These are phyloP conservation scores for Camillea tinctor DNA, from an alignment of 2,329 filamentous ascomycete genomes.

Conservation along the genomic window DNA sequence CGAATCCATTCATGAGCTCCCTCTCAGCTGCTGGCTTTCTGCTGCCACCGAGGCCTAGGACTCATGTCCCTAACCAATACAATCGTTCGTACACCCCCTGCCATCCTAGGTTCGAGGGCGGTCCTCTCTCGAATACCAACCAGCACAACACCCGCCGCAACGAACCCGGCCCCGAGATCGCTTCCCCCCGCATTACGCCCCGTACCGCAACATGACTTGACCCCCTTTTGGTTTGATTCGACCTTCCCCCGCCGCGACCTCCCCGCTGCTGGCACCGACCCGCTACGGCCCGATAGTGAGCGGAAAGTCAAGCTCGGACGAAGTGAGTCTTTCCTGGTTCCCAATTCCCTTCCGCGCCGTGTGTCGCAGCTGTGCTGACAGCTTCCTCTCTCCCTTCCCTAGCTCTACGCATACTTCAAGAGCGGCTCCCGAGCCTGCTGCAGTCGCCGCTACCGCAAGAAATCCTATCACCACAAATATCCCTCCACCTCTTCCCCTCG, in stretches of 20 bases:
- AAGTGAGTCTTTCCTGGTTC: slow-evolving; percentile 44
- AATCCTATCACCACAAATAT: slow-evolving; percentile 73
- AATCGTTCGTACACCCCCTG: slow-evolving; percentile 30
- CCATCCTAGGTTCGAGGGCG: slow-evolving; percentile 28
- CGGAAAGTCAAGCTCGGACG: slow-evolving; percentile 62
- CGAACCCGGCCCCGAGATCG: slow-evolving; percentile 11
- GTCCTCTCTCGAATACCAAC: slow-evolving; percentile 24
- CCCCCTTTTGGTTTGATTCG: slow-evolving; percentile 45
- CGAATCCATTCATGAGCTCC: slow-evolving; percentile 31
- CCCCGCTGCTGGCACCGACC: slow-evolving; percentile 17
- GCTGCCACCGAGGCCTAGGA: slow-evolving; percentile 27
- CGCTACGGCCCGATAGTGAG: slow-evolving; percentile 47
- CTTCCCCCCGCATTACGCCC: slow-evolving; percentile 8
- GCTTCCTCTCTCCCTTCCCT: background rate
- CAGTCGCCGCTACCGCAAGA: slow-evolving; percentile 69
- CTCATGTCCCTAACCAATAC: slow-evolving; percentile 36
- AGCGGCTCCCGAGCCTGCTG: slow-evolving; percentile 64
- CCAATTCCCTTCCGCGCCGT: slow-evolving; percentile 4
- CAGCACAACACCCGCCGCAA: slow-evolving; percentile 4
- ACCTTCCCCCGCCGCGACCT: slow-evolving; percentile 32
- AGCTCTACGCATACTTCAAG: slow-evolving; percentile 66
- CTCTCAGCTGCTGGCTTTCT: slow-evolving; percentile 5
- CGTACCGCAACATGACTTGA: slow-evolving; percentile 28
- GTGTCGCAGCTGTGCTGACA: slow-evolving; percentile 1
- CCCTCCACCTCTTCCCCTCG: slow-evolving; percentile 67